Evolutionary conservation across 2,329 filamentous ascomycete genomes (phyloP).

Genomic region (Myriosclerotinia curreyana): DNA sequence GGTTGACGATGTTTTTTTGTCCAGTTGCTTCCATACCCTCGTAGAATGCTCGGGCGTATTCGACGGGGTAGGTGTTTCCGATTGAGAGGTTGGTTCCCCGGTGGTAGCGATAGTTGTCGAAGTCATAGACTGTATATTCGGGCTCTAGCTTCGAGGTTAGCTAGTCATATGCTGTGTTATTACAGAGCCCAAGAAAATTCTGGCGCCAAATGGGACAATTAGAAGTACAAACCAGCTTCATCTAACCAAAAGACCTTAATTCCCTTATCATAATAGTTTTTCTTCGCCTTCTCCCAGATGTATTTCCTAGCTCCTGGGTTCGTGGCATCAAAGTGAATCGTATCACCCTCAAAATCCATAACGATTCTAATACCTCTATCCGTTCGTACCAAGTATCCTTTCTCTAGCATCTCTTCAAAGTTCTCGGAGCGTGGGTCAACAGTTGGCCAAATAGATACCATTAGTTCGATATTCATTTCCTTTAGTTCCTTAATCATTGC

Average conservation of each 20-base stretch:
- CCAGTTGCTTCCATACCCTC: conserved; percentile 54
- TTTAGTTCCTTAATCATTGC: conserved; percentile 62
- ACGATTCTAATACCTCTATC: conserved; percentile 58
- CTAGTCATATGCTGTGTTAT: not conserved
- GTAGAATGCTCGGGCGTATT: conserved; percentile 59
- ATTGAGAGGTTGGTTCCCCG: conserved; percentile 52
- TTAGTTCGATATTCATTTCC: conserved; percentile 58
- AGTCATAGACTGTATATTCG: conserved; percentile 63
- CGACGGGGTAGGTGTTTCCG: conserved; percentile 58
- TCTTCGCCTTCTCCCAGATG: conserved; percentile 57
- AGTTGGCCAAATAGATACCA: conserved; percentile 69
- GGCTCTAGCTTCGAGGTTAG: conserved; percentile 47
- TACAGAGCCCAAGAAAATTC: not conserved
- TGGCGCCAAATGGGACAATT: not conserved
- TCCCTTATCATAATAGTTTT: conserved; percentile 60
- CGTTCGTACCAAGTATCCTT: conserved; percentile 57
- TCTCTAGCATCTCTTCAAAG: conserved; percentile 59
- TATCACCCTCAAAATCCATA: conserved; percentile 58
- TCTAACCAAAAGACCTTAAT: conserved; percentile 67
- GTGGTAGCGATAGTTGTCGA: conserved; percentile 63
- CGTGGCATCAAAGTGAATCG: conserved; percentile 61
- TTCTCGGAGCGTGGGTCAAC: conserved; percentile 59
- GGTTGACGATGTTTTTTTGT: conserved; percentile 56
- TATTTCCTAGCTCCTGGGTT: conserved; percentile 57
- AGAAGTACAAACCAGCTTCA: conserved; percentile 46